Evolutionary conservation across 139 green algal species (phyloP).

Genomic region (Nannochloris sp.): DNA sequence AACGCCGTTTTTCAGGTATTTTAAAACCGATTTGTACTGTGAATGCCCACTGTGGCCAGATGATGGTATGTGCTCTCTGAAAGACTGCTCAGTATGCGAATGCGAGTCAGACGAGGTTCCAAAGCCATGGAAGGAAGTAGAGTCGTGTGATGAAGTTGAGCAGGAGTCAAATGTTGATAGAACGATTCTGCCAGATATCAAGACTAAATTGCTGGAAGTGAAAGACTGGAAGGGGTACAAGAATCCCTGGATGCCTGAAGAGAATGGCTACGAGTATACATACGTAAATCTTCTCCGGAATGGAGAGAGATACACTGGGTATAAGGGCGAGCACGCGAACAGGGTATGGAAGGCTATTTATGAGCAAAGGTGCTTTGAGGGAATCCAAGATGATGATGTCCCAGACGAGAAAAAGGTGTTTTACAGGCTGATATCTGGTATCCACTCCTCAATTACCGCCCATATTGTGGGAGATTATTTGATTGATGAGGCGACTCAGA

Average conservation of each 20-base stretch:
- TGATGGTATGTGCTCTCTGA: constrained; percentile 83
- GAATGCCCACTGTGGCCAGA: constrained; percentile 93
- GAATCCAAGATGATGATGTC: not conserved
- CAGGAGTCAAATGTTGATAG: constrained; percentile 42
- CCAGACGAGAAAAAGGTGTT: constrained; percentile 72
- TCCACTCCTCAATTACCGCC: constrained; percentile 87
- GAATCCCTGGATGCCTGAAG: constrained; percentile 90
- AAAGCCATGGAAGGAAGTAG: constrained; percentile 49
- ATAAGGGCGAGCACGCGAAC: constrained; percentile 74
- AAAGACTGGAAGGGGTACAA: constrained; percentile 69
- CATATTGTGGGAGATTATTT: constrained; percentile 77
- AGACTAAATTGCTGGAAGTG: constrained; percentile 33
- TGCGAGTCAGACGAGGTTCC: constrained; percentile 76
- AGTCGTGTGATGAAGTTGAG: constrained; percentile 24
- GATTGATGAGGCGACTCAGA: constrained; percentile 32
- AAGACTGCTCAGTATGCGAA: constrained; percentile 76
- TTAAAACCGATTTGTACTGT: constrained; percentile 88
- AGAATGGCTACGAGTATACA: constrained; percentile 66
- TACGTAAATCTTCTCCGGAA: constrained; percentile 95
- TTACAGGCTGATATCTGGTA: constrained; percentile 72
- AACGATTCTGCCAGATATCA: constrained; percentile 27
- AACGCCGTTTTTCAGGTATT: constrained; percentile 85
- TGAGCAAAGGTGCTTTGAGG: constrained; percentile 71
- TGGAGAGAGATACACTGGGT: constrained; percentile 88
- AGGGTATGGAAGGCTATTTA: constrained; percentile 92